Conservation (phyloP, 164 flowering plant genomes). For the Dillenia turbinata region DNA sequence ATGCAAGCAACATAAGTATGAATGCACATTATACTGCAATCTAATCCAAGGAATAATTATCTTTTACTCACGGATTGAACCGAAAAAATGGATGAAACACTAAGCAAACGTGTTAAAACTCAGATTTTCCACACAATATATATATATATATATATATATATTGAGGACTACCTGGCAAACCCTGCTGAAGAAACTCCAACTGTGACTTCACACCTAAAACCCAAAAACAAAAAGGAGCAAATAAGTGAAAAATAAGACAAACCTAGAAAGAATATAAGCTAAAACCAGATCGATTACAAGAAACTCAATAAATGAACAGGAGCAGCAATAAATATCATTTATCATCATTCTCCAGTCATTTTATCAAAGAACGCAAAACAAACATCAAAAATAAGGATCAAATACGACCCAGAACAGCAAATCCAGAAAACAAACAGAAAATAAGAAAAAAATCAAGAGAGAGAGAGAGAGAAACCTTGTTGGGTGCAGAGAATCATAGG, state of each 20-base stretch:
- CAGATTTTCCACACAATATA: too few species aligned
- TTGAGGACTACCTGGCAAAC: constrained; percentile 79
- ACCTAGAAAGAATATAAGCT: not conserved
- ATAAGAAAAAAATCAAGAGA: constrained; percentile 12
- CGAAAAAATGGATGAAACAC: too few species aligned
- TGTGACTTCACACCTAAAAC: constrained; percentile 69
- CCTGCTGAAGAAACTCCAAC: constrained; percentile 87
- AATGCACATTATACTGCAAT: too few species aligned
- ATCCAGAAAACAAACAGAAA: not conserved
- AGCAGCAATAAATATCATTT: too few species aligned
- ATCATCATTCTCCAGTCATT: not conserved
- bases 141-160: too few species aligned
- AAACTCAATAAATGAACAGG: not conserved
- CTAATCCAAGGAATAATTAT: too few species aligned
- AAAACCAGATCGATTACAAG: constrained; percentile 5
- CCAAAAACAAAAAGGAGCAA: constrained; percentile 1
- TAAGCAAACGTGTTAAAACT: too few species aligned
- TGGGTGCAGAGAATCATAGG: constrained; percentile 91
- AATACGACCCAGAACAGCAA: constrained; percentile 14
- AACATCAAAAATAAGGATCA: not conserved
- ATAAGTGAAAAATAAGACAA: not conserved
- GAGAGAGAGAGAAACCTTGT: constrained; percentile 48
- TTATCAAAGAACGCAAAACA: not conserved
- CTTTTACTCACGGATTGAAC: too few species aligned
- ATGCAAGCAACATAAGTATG: too few species aligned